Evolutionary conservation across 1,139 yeast genomes (phyloP), one percentile per base, ranked within the genome.

Genomic region (Hyphopichia fennica): DNA sequence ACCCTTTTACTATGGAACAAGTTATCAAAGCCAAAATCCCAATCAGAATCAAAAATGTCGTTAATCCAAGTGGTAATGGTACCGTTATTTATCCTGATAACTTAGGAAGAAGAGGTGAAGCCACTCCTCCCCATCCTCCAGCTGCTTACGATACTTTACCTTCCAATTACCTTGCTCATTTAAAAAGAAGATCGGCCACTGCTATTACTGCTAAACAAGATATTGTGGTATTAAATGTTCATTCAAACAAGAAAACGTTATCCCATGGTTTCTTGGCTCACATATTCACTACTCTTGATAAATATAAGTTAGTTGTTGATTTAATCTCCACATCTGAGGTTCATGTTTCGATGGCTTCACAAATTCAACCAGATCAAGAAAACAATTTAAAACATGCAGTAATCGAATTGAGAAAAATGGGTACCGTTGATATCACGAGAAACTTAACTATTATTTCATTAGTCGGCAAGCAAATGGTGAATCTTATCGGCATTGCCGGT

Each of bases 1-100:
- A 93, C 60, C 99, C 99, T 2, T 93, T 93, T 72, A 93, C 99
- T 29, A 93, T 93, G 99, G 98, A 93, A 67, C 99, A 93, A 69
- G 99, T 91, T 44, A 93, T 93, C 53, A 83, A 84, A 52, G 98
- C 98, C 11, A 87, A 87, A 60, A 93, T 93, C 55, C 99, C 99
- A 35, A 93, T 93, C 61, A 81, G 98, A 60, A 93, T 93, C 57
- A 93, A 93, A 65, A 93, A 93, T 63, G 99, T 93, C 41, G 91
- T 82, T 65, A 91, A 93, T 62, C 98, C 99, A 39, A 62, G 63
- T 18, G 99, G 98, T 37, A 77, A 76, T 37, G 99, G 99, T 52
- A 93, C 99, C 16, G 79, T 93, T 49, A 90, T 93, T 38, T 93
- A 87, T 63, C 98, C 99, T 1, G 96, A 88, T 58, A 86, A 88